Conservation (phyloP, 2,329 filamentous ascomycete genomes). For the Teratosphaeria zuluensis region DNA sequence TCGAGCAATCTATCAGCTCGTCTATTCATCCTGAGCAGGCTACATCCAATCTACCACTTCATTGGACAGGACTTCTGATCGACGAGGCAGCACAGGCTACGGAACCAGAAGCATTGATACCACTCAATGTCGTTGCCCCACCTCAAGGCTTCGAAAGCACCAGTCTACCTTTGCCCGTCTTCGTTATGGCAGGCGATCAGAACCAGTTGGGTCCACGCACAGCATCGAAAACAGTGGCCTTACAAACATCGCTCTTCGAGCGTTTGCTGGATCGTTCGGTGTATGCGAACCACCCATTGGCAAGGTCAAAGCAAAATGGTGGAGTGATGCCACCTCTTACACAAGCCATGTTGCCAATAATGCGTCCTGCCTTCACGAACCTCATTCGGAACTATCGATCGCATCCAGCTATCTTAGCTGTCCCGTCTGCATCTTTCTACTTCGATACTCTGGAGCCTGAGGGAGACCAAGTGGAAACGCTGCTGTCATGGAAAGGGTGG, state of each 20-base stretch:
- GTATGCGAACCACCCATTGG: constrained; percentile 17
- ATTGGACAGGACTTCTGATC: constrained; percentile 17
- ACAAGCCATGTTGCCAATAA: constrained; percentile 16
- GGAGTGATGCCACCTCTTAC: too few species aligned
- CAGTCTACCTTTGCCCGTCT: constrained; percentile 2
- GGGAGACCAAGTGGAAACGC: constrained; percentile 7
- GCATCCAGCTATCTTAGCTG: constrained; percentile 17
- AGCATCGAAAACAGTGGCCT: constrained; percentile 9
- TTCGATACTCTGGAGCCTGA: constrained; percentile 18
- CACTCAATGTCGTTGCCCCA: constrained; percentile 13
- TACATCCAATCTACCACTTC: constrained; percentile 4
- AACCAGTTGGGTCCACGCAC: constrained; percentile 20
- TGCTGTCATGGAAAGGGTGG: constrained; percentile 15
- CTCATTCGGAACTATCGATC: constrained; percentile 21
- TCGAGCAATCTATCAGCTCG: constrained; percentile 9
- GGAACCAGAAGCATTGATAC: constrained; percentile 16
- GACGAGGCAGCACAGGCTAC: constrained; percentile 20
- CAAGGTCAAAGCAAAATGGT: constrained; percentile 12
- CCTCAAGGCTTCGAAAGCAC: constrained; percentile 3
- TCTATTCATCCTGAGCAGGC: constrained; percentile 9
- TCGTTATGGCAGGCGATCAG: constrained; percentile 19
- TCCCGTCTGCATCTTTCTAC: constrained; percentile 18
- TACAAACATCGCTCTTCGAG: constrained; percentile 17
- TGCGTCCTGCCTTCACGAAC: constrained; percentile 16
- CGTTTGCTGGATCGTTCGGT: constrained; percentile 12